Percentiles rank a stretch among this genome's conserved stretches.
These are phyloP conservation scores for Metschnikowia sp. DNA, from an alignment of 805 yeast species.

Conservation along the genomic window DNA sequence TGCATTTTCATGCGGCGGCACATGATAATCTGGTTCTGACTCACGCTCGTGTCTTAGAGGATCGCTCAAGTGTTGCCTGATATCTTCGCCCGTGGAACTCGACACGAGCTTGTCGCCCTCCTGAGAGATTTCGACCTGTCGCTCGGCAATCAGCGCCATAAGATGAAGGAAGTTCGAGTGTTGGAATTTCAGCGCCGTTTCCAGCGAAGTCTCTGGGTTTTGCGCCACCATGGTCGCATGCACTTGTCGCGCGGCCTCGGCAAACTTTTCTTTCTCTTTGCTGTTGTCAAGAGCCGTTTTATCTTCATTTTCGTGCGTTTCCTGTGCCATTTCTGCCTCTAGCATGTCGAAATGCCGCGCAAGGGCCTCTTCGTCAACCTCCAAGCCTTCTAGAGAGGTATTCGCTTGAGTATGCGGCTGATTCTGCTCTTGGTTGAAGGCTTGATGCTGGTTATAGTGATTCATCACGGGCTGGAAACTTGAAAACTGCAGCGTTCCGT, in stretches of 20 bases:
- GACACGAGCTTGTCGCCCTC: conserved; percentile 40
- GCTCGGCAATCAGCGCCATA: conserved; percentile 36
- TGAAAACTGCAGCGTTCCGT: background rate
- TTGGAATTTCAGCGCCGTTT: conserved; percentile 32
- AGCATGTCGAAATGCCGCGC: conserved; percentile 33
- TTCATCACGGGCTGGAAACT: conserved; percentile 3
- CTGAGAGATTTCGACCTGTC: conserved; percentile 31
- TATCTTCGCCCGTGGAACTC: conserved; percentile 33
- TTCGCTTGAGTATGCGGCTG: conserved; percentile 4
- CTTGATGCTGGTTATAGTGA: background rate
- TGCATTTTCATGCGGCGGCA: conserved; percentile 9
- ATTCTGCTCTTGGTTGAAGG: conserved; percentile 2
- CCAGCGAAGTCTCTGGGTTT: conserved; percentile 19
- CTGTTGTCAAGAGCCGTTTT: conserved; percentile 12
- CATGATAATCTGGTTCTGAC: conserved; percentile 10
- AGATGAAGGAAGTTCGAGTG: conserved; percentile 37
- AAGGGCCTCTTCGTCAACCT: conserved; percentile 24
- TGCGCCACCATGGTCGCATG: conserved; percentile 34
- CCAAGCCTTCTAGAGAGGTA: conserved; percentile 4
- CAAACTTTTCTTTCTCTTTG: conserved; percentile 35
- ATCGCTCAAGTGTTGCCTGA: conserved; percentile 23
- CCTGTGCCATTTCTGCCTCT: conserved; percentile 26
- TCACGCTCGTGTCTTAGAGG: conserved; percentile 14
- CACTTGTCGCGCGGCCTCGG: conserved; percentile 37
- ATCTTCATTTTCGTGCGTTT: background rate